These are phyloP conservation scores for Arabidopsis arenosa DNA, from an alignment of 345 rosid species.

Conservation along the genomic window DNA sequence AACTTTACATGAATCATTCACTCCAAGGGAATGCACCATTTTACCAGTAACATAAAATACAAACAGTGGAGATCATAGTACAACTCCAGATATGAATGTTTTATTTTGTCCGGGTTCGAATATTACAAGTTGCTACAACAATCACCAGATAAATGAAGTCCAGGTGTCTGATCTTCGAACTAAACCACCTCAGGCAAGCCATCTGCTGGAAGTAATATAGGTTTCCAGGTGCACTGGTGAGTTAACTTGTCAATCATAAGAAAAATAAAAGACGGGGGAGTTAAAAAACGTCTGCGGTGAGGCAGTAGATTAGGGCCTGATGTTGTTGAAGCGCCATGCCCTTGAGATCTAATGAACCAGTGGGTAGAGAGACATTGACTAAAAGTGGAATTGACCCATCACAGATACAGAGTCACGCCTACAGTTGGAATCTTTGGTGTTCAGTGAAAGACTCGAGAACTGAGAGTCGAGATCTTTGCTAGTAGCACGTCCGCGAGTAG, in stretches of 20 bases:
- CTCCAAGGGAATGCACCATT: constrained; percentile 43
- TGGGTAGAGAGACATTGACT: constrained; percentile 39
- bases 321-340: constrained; percentile 15
- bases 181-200: constrained; percentile 82
- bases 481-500: constrained; percentile 65
- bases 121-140: constrained; percentile 40
- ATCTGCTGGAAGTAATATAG: constrained; percentile 45
- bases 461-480: constrained; percentile 94
- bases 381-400: constrained; percentile 67
- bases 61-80: constrained; percentile 34
- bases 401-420: constrained; percentile 70
- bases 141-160: constrained; percentile 43
- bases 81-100: constrained; percentile 39
- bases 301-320: constrained; percentile 19
- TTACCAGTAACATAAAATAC: constrained; percentile 34
- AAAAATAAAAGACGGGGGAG: constrained; percentile 9
- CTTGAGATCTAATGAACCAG: constrained; percentile 25
- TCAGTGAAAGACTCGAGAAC: constrained; percentile 79
- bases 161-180: constrained; percentile 46
- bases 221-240: constrained; percentile 68
- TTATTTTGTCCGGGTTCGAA: constrained; percentile 44
- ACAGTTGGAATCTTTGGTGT: constrained; percentile 66
- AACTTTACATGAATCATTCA: constrained; percentile 47
- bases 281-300: constrained; percentile 12
- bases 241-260: constrained; percentile 42